Percentiles rank a stretch among this genome's conserved stretches.
phyloP scores from a whole-genome alignment of 345 rosid species.

The Pistacia integerrima region DNA sequence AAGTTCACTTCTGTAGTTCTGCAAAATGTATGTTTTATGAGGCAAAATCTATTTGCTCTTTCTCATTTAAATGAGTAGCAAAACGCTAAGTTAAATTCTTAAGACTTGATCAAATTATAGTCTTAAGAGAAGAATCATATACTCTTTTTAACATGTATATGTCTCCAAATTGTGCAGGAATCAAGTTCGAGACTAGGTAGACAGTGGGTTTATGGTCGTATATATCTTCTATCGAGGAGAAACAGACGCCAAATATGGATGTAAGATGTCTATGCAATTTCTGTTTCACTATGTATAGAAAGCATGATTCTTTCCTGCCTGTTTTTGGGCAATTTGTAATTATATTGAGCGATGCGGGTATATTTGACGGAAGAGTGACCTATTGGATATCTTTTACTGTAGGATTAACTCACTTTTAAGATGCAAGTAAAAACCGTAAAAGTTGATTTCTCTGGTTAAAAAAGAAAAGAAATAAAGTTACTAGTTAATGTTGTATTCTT shows the following conservation, averaged over 20 bases:
- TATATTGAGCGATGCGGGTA: not conserved
- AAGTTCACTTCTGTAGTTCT: not conserved
- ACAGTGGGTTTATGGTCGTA: slow-evolving; percentile 85
- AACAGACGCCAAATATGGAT: slow-evolving; percentile 40
- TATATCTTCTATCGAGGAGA: slow-evolving; percentile 79
- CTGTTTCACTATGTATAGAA: slow-evolving; percentile 11
- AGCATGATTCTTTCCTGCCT: slow-evolving; percentile 29
- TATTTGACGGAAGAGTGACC: not conserved
- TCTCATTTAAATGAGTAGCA: not conserved
- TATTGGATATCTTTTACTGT: not conserved
- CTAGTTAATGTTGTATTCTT: not conserved
- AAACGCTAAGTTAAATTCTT: not conserved
- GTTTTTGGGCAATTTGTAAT: not conserved
- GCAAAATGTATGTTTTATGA: not conserved
- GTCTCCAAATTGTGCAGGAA: slow-evolving; percentile 46
- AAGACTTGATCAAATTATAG: not conserved
- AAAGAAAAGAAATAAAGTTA: too few species aligned
- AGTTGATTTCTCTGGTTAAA: not conserved
- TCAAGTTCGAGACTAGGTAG: slow-evolving; percentile 58
- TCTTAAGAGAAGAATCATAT: not conserved
- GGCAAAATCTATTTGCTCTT: not conserved
- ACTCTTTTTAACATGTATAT: not conserved
- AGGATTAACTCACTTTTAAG: not conserved
- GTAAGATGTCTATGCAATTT: slow-evolving; percentile 19
- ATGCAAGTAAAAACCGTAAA: too few species aligned